phyloP scores from a whole-genome alignment of 306 rosid genomes.

The Parietaria judaica region DNA sequence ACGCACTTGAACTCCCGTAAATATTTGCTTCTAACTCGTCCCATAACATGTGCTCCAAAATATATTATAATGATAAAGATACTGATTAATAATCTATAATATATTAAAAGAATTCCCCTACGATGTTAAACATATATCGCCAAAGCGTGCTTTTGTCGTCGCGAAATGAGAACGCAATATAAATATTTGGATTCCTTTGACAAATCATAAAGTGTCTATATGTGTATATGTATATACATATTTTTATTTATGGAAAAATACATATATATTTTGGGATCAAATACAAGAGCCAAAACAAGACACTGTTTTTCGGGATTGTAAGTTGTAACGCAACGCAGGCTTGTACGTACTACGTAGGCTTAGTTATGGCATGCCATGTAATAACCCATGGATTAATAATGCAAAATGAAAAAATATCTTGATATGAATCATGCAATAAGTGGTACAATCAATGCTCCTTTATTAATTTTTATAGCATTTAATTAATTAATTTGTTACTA shows the following conservation, averaged over 20 bases:
- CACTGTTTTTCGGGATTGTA: background rate
- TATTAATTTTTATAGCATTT: too few relatives aligned
- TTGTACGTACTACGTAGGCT: background rate
- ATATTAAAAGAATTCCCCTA: background rate
- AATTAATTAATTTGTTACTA: too few relatives aligned
- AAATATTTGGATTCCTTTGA: background rate
- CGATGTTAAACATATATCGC: background rate
- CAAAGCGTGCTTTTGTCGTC: background rate
- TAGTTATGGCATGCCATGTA: background rate
- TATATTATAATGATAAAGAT: too few relatives aligned
- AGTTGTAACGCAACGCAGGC: background rate
- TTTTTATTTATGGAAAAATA: background rate
- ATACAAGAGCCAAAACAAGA: background rate
- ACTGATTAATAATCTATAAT: background rate
- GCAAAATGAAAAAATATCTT: background rate
- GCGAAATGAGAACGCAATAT: background rate
- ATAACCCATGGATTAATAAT: background rate
- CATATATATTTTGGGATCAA: background rate
- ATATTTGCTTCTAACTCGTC: too few relatives aligned
- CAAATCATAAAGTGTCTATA: too few relatives aligned
- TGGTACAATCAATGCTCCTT: too few relatives aligned
- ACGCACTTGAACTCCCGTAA: too few relatives aligned
- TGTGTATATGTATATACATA: background rate
- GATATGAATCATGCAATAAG: slow-evolving; percentile 2
- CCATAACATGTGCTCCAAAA: too few relatives aligned